Conservation (phyloP, 257 asterid genomes). For the Solanum verrucosum region DNA sequence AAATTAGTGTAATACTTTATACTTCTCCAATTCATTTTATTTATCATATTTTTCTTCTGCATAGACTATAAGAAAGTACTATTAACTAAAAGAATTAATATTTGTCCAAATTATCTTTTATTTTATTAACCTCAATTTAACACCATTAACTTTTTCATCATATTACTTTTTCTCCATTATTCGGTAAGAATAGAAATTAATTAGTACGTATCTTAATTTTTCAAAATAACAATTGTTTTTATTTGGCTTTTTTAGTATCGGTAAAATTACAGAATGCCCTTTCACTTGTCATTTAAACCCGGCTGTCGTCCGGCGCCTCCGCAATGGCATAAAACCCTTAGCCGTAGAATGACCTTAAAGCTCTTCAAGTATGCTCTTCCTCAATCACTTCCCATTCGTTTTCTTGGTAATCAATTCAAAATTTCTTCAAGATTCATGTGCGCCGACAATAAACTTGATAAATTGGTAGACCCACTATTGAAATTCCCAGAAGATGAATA, state of each 20-base stretch:
- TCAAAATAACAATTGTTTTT: background rate
- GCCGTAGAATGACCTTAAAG: background rate
- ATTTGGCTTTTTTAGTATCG: background rate
- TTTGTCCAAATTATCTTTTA: background rate
- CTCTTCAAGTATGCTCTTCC: background rate
- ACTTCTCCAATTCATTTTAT: background rate
- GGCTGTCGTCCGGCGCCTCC: background rate
- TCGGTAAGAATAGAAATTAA: background rate
- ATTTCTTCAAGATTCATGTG: slow-evolving; percentile 30
- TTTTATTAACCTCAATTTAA: background rate
- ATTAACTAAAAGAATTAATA: no score
- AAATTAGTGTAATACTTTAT: background rate
- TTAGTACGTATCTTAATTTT: background rate
- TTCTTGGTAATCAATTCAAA: slow-evolving; percentile 10
- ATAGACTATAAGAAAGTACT: no score
- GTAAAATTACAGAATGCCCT: background rate
- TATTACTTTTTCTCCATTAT: background rate
- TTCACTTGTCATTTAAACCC: background rate
- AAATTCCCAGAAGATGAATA: slow-evolving; percentile 12
- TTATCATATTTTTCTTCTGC: background rate
- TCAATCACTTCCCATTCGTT: background rate
- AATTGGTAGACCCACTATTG: slow-evolving; percentile 15
- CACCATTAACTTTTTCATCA: background rate
- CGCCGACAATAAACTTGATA: slow-evolving; percentile 20
- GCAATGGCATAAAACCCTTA: background rate